phyloP scores from a whole-genome alignment of 2,329 filamentous ascomycete species.

The Fusarium sp. region DNA sequence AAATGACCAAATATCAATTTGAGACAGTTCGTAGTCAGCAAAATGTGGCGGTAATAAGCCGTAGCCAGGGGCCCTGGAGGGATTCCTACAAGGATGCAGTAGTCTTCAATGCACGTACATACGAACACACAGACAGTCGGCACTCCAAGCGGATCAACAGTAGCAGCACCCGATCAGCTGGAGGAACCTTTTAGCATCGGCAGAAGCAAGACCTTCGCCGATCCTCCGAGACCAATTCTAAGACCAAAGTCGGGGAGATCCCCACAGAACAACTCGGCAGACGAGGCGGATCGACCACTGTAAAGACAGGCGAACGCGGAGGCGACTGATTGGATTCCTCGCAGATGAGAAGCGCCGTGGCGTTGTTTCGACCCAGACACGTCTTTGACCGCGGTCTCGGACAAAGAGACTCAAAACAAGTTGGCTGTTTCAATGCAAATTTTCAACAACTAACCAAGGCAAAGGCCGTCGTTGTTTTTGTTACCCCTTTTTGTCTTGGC shows the following conservation, averaged over 20 bases:
- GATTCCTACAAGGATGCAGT: neutral
- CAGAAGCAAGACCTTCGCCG: slow-evolving; percentile 7
- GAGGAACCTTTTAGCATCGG: slow-evolving; percentile 1
- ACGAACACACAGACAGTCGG: neutral
- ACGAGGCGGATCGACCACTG: slow-evolving; percentile 4
- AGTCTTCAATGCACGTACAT: slow-evolving; percentile 11
- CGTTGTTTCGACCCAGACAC: slow-evolving; percentile 25
- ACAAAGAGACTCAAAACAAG: slow-evolving; percentile 34
- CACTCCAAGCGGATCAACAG: slow-evolving; percentile 6
- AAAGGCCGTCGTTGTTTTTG: neutral
- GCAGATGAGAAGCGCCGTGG: slow-evolving; percentile 33
- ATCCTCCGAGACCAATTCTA: neutral
- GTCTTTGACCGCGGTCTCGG: slow-evolving; percentile 5
- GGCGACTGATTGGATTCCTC: slow-evolving; percentile 21
- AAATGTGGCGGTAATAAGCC: slow-evolving; percentile 25
- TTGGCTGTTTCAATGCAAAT: slow-evolving; percentile 28
- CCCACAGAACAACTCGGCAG: neutral
- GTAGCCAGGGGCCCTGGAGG: slow-evolving; percentile 4
- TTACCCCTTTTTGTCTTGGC: slow-evolving; percentile 11
- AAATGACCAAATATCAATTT: slow-evolving; percentile 34
- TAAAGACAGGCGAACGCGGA: neutral
- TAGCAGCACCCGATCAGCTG: slow-evolving; percentile 9
- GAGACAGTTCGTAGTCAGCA: slow-evolving; percentile 17
- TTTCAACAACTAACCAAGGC: neutral
- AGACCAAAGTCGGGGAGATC: slow-evolving; percentile 11